Conservation (phyloP, 345 rosid species). For the Diplotaxis tenuifolia region DNA sequence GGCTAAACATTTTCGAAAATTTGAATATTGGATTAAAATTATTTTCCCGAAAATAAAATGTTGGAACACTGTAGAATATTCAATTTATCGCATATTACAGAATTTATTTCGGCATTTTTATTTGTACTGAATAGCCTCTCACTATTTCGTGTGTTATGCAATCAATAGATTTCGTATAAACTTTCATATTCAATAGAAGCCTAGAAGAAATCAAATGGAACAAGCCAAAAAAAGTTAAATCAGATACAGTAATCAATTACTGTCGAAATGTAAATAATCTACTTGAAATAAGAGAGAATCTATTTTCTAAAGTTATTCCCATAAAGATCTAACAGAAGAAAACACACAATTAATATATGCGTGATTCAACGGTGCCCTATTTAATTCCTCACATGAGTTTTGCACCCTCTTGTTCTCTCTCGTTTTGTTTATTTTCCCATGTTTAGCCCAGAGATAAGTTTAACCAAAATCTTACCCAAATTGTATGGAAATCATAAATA, state of each 20-base stretch:
- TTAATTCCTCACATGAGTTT: constrained; percentile 40
- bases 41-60: neutral
- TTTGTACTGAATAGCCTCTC: neutral
- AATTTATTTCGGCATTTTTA: neutral
- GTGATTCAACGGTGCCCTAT: constrained; percentile 37
- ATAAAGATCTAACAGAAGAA: neutral
- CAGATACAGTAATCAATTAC: neutral
- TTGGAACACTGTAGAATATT: neutral
- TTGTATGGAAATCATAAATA: constrained; percentile 6
- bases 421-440: neutral
- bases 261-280: neutral
- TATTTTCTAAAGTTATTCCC: neutral
- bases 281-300: neutral
- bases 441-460: neutral
- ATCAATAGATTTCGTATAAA: no score
- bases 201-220: neutral
- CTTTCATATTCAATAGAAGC: neutral
- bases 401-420: constrained; percentile 10
- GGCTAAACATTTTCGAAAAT: neutral
- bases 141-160: neutral
- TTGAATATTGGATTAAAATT: neutral
- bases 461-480: constrained; percentile 8
- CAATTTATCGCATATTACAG: neutral
- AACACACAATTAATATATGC: constrained; percentile 25
- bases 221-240: neutral